Evolutionary conservation across 257 asterid species (phyloP).

Genomic region (Nicotiana paniculata): DNA sequence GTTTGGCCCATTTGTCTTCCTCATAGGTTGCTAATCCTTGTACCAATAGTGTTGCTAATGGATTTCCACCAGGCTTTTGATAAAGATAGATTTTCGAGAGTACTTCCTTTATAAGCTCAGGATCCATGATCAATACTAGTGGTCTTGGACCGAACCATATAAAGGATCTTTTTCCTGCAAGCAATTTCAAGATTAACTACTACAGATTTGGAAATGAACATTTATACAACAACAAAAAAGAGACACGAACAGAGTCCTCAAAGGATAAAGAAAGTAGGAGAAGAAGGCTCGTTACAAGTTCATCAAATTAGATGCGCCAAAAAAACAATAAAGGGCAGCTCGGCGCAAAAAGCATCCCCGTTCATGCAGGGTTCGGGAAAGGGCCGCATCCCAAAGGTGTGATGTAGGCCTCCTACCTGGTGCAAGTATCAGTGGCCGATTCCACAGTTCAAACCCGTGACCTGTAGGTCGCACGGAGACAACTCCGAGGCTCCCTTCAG

Average conservation of each 20-base stretch:
- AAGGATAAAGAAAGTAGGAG: not conserved
- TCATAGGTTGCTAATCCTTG: conserved; percentile 35
- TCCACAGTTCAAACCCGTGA: too few relatives aligned
- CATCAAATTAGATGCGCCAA: not conserved
- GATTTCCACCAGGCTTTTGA: conserved; percentile 31
- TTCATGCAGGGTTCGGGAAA: too few relatives aligned
- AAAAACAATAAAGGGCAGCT: too few relatives aligned
- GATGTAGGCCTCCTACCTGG: too few relatives aligned
- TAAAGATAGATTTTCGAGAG: conserved; percentile 20
- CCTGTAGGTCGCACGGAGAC: too few relatives aligned
- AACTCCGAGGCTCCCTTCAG: too few relatives aligned
- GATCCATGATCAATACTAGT: conserved; percentile 25
- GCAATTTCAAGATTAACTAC: not conserved
- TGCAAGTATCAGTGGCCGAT: too few relatives aligned
- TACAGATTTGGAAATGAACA: not conserved
- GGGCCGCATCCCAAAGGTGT: too few relatives aligned
- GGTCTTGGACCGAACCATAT: conserved; percentile 56
- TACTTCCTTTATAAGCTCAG: conserved; percentile 48
- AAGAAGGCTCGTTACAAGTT: not conserved
- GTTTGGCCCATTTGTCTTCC: conserved; percentile 50
- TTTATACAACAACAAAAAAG: not conserved
- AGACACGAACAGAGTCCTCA: not conserved
- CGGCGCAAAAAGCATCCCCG: too few relatives aligned
- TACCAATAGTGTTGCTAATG: conserved; percentile 23
- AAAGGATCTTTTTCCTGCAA: conserved; percentile 36